Base-by-base conservation (phyloP, 1,139 yeast genomes). In the Chernovozyma sophiae-reginae region DNA sequence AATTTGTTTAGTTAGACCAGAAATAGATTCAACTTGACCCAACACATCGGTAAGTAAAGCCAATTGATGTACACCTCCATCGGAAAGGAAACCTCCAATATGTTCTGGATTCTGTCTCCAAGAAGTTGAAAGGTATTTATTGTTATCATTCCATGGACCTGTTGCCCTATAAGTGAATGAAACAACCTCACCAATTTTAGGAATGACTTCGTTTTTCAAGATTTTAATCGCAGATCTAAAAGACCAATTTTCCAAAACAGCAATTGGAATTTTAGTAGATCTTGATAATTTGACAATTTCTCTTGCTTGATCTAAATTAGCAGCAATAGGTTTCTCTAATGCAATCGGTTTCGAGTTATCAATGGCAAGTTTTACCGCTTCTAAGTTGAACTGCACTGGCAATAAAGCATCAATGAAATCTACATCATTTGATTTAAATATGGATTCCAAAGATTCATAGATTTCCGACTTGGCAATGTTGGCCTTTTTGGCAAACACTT, bases 41-140 rank as follows among this genome's bases (percentile, higher is more conserved):
- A 89, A 69, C n/a, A 86, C 79, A 44, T 78, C 87, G 8, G 95
- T 86, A 49, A 89, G 73, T 32, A 86, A 65, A 3, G 96, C 96
- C 58, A 89, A 67, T 61, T 89, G 96, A 62, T 89, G 97, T 12
- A 89, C 97, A 56, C 97, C 97, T 51, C 96, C 96, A 55, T 89
- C 97, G 46, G 92, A 81, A 49, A 89, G 69, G 60, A 72, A 87
- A 0, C 97, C 97, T 40, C 97, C 97, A 46, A 87, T 75, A 55
- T 89, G 97, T 58, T 86, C 82, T 26, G 97, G 97, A 41, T 80
- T 72, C 55, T 74, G 75, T 71, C 97, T 81, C 97, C 97, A 89
- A 7, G 84, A 51, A 5, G 92, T 84, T 27, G 69, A 62, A 45
- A 81, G 63, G 58, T 86, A 89, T 56, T 83, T 79, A 62, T 75